Evolutionary conservation across 2,329 filamentous ascomycete genomes (phyloP).

Genomic region (Elsinoe fawcettii): DNA sequence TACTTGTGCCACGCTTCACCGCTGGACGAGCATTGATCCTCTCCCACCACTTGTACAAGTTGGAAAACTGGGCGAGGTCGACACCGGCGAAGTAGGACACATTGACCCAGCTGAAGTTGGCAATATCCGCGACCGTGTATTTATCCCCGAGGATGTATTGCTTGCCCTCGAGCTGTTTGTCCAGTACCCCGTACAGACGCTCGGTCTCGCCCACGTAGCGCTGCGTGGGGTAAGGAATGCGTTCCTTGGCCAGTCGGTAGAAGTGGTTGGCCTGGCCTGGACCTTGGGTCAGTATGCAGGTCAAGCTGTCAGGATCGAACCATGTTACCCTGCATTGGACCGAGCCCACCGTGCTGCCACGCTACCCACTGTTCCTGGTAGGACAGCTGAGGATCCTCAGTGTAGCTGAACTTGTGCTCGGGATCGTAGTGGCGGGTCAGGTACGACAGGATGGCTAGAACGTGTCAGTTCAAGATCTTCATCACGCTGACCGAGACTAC

Average conservation of each 20-base stretch:
- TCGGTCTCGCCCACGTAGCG: constrained; percentile 42
- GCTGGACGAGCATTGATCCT: constrained; percentile 35
- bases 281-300: background rate
- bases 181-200: constrained; percentile 39
- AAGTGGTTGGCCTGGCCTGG: constrained; percentile 27
- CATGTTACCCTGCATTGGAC: constrained; percentile 34
- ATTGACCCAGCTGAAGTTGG: constrained; percentile 40
- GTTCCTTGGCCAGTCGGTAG: constrained; percentile 36
- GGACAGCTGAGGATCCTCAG: constrained; percentile 39
- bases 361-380: constrained; percentile 52
- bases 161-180: constrained; percentile 33
- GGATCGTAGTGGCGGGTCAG: constrained; percentile 41
- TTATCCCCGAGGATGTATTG: constrained; percentile 41
- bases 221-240: constrained; percentile 36
- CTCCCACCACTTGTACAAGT: constrained; percentile 40
- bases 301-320: background rate
- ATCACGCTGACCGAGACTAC: background rate
- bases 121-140: constrained; percentile 41
- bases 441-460: constrained; percentile 37
- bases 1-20: constrained; percentile 33
- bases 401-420: constrained; percentile 40
- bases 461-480: background rate
- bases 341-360: constrained; percentile 46
- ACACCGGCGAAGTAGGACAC: constrained; percentile 35
- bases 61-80: constrained; percentile 36